Conservation (phyloP, 257 asterid genomes). For the Lycium barbarum region DNA sequence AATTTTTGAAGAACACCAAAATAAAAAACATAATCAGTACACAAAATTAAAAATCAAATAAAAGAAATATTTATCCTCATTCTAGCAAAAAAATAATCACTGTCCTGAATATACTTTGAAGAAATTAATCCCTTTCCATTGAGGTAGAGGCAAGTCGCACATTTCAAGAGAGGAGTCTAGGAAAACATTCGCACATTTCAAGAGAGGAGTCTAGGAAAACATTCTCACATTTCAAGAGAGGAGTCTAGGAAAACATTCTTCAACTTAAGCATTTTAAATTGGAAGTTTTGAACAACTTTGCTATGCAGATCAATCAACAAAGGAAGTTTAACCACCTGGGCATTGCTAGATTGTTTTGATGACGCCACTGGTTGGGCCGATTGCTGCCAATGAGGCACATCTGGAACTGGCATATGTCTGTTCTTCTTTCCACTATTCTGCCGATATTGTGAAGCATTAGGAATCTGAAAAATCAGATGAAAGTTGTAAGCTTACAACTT, state of each 20-base stretch:
- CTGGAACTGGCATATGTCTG: slow-evolving; percentile 46
- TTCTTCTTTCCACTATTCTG: slow-evolving; percentile 68
- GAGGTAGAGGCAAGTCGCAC: neutral
- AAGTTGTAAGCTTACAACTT: slow-evolving; percentile 11
- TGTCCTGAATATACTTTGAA: neutral
- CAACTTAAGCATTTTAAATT: neutral
- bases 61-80: neutral
- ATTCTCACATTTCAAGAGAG: slow-evolving; percentile 4
- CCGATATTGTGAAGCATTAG: slow-evolving; percentile 58
- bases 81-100: neutral
- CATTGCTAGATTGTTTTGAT: slow-evolving; percentile 58
- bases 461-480: slow-evolving; percentile 44
- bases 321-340: slow-evolving; percentile 50
- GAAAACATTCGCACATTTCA: neutral
- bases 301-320: neutral
- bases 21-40: neutral
- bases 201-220: neutral
- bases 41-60: neutral
- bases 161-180: neutral
- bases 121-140: slow-evolving; percentile 14
- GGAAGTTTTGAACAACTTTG: neutral
- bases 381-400: slow-evolving; percentile 45
- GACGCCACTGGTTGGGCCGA: slow-evolving; percentile 44
- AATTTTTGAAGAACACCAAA: neutral
- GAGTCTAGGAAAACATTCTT: neutral